Base-by-base conservation (phyloP, 2,329 filamentous ascomycete genomes). In the Knufia petricola region DNA sequence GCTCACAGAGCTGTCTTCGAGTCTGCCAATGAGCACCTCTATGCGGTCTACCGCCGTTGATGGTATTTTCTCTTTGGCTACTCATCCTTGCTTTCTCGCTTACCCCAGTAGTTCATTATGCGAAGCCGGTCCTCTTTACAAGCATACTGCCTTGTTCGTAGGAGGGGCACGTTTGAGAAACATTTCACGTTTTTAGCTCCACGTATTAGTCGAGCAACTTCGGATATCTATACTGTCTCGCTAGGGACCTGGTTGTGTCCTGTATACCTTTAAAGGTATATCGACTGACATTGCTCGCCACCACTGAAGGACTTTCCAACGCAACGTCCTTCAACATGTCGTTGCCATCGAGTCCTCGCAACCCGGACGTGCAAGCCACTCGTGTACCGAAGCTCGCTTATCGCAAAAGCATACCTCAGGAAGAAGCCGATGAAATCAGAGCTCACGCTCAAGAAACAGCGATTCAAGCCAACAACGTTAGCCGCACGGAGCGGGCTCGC, bases 301-400 rank as follows among this genome's bases (percentile, higher is more conserved):
- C 26, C 6, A 12, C 26, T 28, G 26, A 21, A 20, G 9, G 9
- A 17, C 9, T 44, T 32, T 19, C 19, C 17, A 12, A 3, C 30
- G 15, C 34, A n/a, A 17, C 19, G 4, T 12, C 3, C 3, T 8
- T 23, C 44, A 39, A n/a, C 3, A 47, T 47, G 44, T 28, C 44
- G 10, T 15, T 24, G 23, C 32, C 34, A 3, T 26, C 32, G 21
- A 38, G 15, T 39, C 34, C 21, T 19, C 32, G 19, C 24, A 24
- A 39, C n/a, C 17, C 20, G 2, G 34, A 28, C 10, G 3, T 10
- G 32, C 44, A 38, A 20, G n/a, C 32, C 4, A 30, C 32, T 47
- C 32, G 44, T 4, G 24, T 47, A 28, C 46, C 46, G 21, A 48
- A 48, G 23, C 46, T 48, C 19, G 28, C 24, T 32, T 48, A 48